Percentiles rank a stretch among this genome's conserved stretches.
These are phyloP conservation scores for Pseudozyma pruni DNA, from an alignment of 1,284 basidiomycete genomes.

Conservation along the genomic window DNA sequence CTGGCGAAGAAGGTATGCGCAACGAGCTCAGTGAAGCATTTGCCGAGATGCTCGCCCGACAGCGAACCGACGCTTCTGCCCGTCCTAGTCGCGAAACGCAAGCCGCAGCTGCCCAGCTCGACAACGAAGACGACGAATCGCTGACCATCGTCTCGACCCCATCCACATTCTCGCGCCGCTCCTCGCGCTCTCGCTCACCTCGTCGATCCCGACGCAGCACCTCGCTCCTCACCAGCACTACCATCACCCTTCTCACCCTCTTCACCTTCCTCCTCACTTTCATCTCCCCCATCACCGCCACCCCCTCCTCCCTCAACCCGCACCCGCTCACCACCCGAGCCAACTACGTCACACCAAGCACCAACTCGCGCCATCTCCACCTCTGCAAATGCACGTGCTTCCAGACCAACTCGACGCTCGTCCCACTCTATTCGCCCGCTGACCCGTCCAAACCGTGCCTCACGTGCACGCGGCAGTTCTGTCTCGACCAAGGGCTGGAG, in stretches of 20 bases:
- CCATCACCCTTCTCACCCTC: slow-evolving; percentile 23
- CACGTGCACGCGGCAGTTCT: slow-evolving; percentile 67
- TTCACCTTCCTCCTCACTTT: slow-evolving; percentile 24
- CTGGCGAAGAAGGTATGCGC: not conserved
- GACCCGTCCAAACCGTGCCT: slow-evolving; percentile 59
- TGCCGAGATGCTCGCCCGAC: slow-evolving; percentile 26
- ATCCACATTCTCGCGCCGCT: not conserved
- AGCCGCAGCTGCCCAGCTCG: not conserved
- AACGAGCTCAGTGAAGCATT: slow-evolving; percentile 20
- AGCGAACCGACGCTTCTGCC: slow-evolving; percentile 3
- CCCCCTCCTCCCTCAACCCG: not conserved
- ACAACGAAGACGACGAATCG: slow-evolving; percentile 12
- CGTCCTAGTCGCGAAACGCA: no score
- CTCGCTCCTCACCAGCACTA: slow-evolving; percentile 15
- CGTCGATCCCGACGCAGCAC: slow-evolving; percentile 9
- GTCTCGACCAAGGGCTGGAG: slow-evolving; percentile 61
- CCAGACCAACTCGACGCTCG: slow-evolving; percentile 65
- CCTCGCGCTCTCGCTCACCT: slow-evolving; percentile 10
- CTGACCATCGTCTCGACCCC: slow-evolving; percentile 21
- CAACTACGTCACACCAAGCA: not conserved
- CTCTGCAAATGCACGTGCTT: slow-evolving; percentile 68
- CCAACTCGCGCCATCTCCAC: slow-evolving; percentile 34
- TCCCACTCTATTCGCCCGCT: slow-evolving; percentile 58
- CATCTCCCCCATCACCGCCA: slow-evolving; percentile 6
- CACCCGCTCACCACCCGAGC: not conserved